Evolutionary conservation across 2,329 filamentous ascomycete genomes (phyloP).

Genomic region (Fusarium subtropicale): DNA sequence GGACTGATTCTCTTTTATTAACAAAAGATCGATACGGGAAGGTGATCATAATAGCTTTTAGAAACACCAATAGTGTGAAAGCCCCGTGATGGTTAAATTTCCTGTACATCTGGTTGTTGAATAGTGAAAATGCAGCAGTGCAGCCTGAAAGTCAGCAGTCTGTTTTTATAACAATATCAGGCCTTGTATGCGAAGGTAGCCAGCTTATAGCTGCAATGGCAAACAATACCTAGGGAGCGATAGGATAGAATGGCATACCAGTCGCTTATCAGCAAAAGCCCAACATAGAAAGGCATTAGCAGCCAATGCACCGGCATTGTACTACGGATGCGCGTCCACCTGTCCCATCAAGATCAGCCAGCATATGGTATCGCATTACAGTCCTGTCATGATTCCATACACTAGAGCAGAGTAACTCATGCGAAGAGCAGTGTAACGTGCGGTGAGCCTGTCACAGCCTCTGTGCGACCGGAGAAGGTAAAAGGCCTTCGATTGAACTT

Average conservation of each 20-base stretch:
- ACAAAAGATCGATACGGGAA: slow-evolving; percentile 72
- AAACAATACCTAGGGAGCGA: neutral
- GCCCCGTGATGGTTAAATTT: slow-evolving; percentile 78
- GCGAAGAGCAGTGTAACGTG: slow-evolving; percentile 19
- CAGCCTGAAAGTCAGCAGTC: neutral
- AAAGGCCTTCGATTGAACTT: slow-evolving; percentile 49
- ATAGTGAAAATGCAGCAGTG: slow-evolving; percentile 78
- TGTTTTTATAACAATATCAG: neutral
- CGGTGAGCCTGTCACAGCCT: slow-evolving; percentile 25
- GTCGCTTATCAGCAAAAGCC: slow-evolving; percentile 72
- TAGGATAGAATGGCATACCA: neutral
- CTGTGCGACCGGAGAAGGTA: slow-evolving; percentile 4
- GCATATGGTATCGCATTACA: neutral
- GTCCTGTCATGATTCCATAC: slow-evolving; percentile 20
- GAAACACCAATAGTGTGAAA: slow-evolving; percentile 69
- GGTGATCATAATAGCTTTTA: slow-evolving; percentile 71
- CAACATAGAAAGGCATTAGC: slow-evolving; percentile 86
- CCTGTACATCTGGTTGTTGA: slow-evolving; percentile 79
- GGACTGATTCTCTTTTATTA: slow-evolving; percentile 68
- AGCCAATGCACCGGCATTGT: slow-evolving; percentile 81
- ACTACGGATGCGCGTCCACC: slow-evolving; percentile 81
- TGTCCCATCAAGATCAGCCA: slow-evolving; percentile 48
- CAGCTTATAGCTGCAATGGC: slow-evolving; percentile 6
- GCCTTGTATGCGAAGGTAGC: neutral
- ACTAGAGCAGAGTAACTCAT: neutral